Base-by-base conservation (phyloP, 1,139 yeast genomes). In the Williopsis jadinii region DNA sequence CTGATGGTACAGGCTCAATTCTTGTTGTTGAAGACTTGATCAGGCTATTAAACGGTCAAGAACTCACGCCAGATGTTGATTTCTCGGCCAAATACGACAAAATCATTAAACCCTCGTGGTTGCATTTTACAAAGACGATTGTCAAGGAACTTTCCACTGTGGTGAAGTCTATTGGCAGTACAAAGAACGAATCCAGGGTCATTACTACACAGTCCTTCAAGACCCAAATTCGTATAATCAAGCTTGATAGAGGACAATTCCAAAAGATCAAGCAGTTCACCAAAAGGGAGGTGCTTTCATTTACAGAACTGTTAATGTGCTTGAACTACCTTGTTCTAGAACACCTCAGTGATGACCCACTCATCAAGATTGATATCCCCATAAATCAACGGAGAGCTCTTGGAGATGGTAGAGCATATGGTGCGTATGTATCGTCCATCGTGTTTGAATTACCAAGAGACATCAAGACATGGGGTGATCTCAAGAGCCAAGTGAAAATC, bases 1-100 rank as follows among this genome's bases (percentile, higher is more conserved):
- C 36, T 26, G 55, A 51, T 41, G 55, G 55, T 1, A 43, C 40
- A 2, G 40, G 48, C n/a, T 46, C 38, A 9, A 40, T 38, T 2
- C 37, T 45, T 28, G 35, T 50, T 2, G 6, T 50, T 4, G 49
- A 51, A 28, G 55, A 51, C 26, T 32, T 49, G 4, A 8, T 42
- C 2, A 9, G 26, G 11, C 15, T 46, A 5, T 13, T 41, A 26
- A 41, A 40, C 8, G 46, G 42, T 1, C 32, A 28, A 2, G 24
- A 35, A 2, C 35, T 42, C 11, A 28, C 30, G 5, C 37, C 37
- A 2, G 49, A 46, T 26, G 13, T n/a, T 8, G 44, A 42, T 15
- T 8, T 15, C 9, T 34, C 32, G 6, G 34, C 24, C 3, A 12
- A 12, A 8, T 38, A 26, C 36, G 26, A 15, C 11, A 28, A 26